Evolutionary conservation across 768 basidiomycete genomes (phyloP).

Genomic region (Thelephora aurantiotincta): DNA sequence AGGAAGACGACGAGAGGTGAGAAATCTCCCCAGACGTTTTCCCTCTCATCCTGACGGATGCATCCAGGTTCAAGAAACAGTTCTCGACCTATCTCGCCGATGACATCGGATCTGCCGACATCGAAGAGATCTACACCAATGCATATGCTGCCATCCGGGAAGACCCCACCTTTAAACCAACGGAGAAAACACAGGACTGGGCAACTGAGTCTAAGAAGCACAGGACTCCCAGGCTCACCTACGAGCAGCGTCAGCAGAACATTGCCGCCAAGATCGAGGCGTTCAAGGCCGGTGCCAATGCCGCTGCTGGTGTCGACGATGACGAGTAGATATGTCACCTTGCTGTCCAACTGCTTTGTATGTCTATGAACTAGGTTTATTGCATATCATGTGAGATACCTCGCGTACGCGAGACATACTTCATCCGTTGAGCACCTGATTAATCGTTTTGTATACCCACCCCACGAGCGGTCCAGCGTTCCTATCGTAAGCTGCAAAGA

Average conservation of each 20-base stretch:
- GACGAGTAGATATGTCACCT: conserved; percentile 38
- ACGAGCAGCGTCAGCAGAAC: conserved; percentile 61
- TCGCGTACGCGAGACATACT: too few relatives aligned
- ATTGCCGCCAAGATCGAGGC: conserved; percentile 85
- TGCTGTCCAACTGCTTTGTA: neutral
- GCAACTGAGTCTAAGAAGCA: conserved; percentile 70
- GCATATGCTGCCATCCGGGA: conserved; percentile 95
- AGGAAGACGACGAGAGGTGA: conserved; percentile 96
- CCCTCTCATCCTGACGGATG: neutral
- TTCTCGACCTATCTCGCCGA: conserved; percentile 93
- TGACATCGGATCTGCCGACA: conserved; percentile 89
- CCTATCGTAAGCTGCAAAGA: neutral
- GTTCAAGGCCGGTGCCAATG: conserved; percentile 59
- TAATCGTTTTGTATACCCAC: too few relatives aligned
- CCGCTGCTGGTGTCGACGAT: conserved; percentile 28
- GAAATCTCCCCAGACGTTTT: neutral
- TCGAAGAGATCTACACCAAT: conserved; percentile 89
- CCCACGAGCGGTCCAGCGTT: too few relatives aligned
- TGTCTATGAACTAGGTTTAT: neutral
- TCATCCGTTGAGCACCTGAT: too few relatives aligned
- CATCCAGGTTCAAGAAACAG: conserved; percentile 85
- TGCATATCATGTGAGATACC: too few relatives aligned
- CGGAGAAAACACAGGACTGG: conserved; percentile 87
- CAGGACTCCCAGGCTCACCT: conserved; percentile 52
- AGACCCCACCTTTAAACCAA: conserved; percentile 80